Percentiles rank a stretch among this genome's conserved stretches.
Conservation (phyloP, 257 asterid species). For the Fraxinus quadrangulata region DNA sequence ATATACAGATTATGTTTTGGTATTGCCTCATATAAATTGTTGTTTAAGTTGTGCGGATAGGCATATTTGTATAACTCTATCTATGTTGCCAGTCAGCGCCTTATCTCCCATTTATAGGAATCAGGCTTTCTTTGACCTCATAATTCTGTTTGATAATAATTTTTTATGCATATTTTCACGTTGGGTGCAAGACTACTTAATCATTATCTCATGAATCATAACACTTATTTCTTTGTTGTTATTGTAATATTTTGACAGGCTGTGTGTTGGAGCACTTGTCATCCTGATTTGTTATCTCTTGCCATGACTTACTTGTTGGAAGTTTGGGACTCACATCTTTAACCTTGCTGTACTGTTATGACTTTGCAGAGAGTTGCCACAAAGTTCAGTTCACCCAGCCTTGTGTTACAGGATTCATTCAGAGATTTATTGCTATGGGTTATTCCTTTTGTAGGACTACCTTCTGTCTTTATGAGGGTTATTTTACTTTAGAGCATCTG, state of each 20-base stretch:
- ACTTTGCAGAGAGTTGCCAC: slow-evolving; percentile 80
- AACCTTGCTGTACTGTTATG: slow-evolving; percentile 63
- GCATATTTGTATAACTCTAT: slow-evolving; percentile 25
- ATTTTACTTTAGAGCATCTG: slow-evolving; percentile 36
- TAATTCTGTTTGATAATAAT: slow-evolving; percentile 18
- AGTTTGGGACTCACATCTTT: slow-evolving; percentile 91
- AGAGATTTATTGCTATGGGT: slow-evolving; percentile 39
- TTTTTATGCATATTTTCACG: slow-evolving; percentile 26
- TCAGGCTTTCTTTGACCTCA: slow-evolving; percentile 27
- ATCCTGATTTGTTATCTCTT: slow-evolving; percentile 81
- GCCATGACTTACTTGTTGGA: slow-evolving; percentile 73
- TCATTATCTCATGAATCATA: slow-evolving; percentile 28
- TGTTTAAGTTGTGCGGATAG: slow-evolving; percentile 52
- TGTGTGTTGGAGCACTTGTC: slow-evolving; percentile 85
- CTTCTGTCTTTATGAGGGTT: slow-evolving; percentile 37
- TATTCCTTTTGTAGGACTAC: slow-evolving; percentile 53
- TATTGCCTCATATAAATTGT: slow-evolving; percentile 28
- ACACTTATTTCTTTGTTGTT: slow-evolving; percentile 46
- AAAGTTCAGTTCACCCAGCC: slow-evolving; percentile 41
- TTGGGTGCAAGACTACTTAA: slow-evolving; percentile 15
- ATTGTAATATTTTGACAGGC: slow-evolving; percentile 74
- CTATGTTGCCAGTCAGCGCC: slow-evolving; percentile 29
- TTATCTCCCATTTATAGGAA: slow-evolving; percentile 35
- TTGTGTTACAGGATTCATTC: slow-evolving; percentile 37
- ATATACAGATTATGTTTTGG: background rate